Conservation (phyloP, 192 early-diverging fungal species). For the Coemansia sp. region DNA sequence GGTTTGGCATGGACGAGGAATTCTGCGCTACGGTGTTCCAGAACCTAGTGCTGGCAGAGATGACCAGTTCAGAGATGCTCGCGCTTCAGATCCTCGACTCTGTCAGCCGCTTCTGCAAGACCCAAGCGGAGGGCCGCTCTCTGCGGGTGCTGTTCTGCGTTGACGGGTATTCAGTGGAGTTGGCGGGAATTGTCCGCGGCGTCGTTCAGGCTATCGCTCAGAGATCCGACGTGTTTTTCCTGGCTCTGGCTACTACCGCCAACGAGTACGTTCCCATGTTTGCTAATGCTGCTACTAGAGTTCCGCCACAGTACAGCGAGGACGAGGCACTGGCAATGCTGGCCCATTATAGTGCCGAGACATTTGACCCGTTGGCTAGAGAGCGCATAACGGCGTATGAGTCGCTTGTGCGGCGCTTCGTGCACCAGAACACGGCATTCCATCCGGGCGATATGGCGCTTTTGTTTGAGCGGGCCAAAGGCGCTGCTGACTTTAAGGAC, state of each 20-base stretch:
- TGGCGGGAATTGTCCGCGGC: background rate
- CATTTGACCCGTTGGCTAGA: background rate
- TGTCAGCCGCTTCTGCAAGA: background rate
- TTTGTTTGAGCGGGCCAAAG: background rate
- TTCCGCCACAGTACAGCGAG: background rate
- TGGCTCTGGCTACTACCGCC: background rate
- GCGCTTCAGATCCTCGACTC: background rate
- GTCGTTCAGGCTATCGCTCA: background rate
- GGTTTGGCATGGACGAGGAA: background rate
- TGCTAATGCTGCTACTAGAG: background rate
- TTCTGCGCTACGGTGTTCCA: background rate
- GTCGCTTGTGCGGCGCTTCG: background rate
- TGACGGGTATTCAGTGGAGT: background rate
- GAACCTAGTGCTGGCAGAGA: background rate
- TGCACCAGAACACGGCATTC: background rate
- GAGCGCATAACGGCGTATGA: background rate
- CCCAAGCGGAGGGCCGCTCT: background rate
- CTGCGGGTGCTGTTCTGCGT: constrained; percentile 2
- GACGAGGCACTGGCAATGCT: background rate
- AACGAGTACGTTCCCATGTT: background rate
- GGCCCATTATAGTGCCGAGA: background rate
- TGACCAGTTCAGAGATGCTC: background rate
- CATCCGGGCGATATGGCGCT: constrained; percentile 3
- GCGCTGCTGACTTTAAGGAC: background rate
- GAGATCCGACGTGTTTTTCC: background rate